Evolutionary conservation across 768 basidiomycete species (phyloP).

Genomic region (Collybia sordida): DNA sequence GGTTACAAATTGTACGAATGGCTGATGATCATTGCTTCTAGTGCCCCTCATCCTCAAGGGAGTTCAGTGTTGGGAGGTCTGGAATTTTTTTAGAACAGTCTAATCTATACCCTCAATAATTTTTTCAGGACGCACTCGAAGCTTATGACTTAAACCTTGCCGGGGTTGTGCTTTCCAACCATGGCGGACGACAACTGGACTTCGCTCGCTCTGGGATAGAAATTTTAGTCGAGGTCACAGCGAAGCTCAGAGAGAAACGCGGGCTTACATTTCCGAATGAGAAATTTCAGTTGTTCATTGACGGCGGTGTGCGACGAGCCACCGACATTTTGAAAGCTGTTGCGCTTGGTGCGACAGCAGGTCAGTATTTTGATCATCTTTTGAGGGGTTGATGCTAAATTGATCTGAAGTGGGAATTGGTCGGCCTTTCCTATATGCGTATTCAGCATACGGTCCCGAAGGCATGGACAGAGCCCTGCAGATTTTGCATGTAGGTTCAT

Average conservation of each 20-base stretch:
- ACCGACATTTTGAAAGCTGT: constrained; percentile 89
- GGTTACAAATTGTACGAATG: too few species aligned
- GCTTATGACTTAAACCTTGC: constrained; percentile 77
- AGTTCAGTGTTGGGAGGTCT: constrained; percentile 79
- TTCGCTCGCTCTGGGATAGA: constrained; percentile 88
- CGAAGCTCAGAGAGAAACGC: constrained; percentile 63
- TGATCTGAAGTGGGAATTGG: constrained; percentile 71
- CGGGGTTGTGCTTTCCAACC: constrained; percentile 85
- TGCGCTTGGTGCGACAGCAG: constrained; percentile 88
- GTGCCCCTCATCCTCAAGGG: constrained; percentile 93
- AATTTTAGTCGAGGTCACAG: constrained; percentile 83
- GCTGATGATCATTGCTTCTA: constrained; percentile 18
- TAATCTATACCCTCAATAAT: not conserved
- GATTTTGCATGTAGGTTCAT: constrained; percentile 61
- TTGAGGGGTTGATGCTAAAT: constrained; percentile 15
- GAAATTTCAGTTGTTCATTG: constrained; percentile 83
- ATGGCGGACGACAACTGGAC: constrained; percentile 78
- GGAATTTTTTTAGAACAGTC: not conserved
- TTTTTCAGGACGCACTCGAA: constrained; percentile 67
- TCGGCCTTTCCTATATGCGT: constrained; percentile 86
- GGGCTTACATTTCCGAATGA: constrained; percentile 75
- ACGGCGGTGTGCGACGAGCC: constrained; percentile 93
- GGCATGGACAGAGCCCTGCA: constrained; percentile 84
- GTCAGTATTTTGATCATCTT: constrained; percentile 47
- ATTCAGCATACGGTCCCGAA: constrained; percentile 84